Evolutionary conservation across 306 rosid genomes (phyloP).

Genomic region (Vigna radiata): DNA sequence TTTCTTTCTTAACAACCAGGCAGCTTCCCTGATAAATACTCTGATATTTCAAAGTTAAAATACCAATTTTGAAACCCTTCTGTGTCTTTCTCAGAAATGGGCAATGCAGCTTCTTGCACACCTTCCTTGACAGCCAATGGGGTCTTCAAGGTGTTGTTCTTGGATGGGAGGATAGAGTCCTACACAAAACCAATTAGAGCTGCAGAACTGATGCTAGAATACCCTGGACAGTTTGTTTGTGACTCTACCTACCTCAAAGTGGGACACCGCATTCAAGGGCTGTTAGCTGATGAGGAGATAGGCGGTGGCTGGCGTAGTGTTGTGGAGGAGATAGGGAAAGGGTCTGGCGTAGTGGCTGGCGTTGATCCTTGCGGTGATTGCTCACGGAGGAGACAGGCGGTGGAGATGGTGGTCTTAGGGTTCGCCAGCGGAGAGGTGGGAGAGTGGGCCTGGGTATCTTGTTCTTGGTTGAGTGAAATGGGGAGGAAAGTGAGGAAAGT

Average conservation of each 20-base stretch:
- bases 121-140: slow-evolving; percentile 61
- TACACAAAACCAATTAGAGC: slow-evolving; percentile 67
- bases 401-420: too few species aligned
- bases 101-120: slow-evolving; percentile 77
- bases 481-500: too few species aligned
- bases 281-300: slow-evolving; percentile 68
- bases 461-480: too few species aligned
- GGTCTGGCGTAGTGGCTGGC: too few species aligned
- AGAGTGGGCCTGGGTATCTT: too few species aligned
- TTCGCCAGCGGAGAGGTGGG: too few species aligned
- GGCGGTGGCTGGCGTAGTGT: too few species aligned
- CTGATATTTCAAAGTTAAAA: slow-evolving; percentile 1
- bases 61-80: not conserved
- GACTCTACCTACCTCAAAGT: slow-evolving; percentile 73
- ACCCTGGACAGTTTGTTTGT: slow-evolving; percentile 75
- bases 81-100: slow-evolving; percentile 53
- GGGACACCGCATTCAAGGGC: slow-evolving; percentile 81
- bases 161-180: slow-evolving; percentile 66
- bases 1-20: slow-evolving; percentile 42
- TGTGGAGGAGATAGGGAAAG: too few species aligned
- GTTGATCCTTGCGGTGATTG: too few species aligned
- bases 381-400: too few species aligned
- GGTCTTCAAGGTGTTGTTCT: slow-evolving; percentile 54
- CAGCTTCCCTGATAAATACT: slow-evolving; percentile 48
- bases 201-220: slow-evolving; percentile 72